Conservation (phyloP, 2,329 filamentous ascomycete species). For the Ceratocystis alfenasii region DNA sequence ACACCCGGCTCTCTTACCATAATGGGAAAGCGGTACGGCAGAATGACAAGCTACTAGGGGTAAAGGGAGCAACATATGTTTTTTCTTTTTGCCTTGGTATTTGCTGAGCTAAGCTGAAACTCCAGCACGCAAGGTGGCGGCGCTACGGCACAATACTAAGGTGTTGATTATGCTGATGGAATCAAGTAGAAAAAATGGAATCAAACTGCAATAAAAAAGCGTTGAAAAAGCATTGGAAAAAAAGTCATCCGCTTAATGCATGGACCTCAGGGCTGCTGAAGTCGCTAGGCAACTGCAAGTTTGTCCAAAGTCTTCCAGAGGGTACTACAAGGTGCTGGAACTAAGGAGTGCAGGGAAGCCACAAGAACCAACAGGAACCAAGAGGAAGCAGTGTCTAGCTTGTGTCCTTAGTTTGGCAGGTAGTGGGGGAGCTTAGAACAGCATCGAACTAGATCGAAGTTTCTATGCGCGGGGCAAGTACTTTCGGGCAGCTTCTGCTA, state of each 20-base stretch:
- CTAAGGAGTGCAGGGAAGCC: neutral
- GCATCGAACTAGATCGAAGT: slow-evolving; percentile 36
- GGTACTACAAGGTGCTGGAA: slow-evolving; percentile 2
- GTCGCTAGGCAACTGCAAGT: slow-evolving; percentile 5
- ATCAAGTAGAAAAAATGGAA: slow-evolving; percentile 8
- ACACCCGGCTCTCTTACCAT: slow-evolving; percentile 4
- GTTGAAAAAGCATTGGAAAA: neutral
- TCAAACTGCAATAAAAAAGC: neutral
- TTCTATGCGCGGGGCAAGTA: slow-evolving; percentile 21
- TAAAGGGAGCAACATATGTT: neutral
- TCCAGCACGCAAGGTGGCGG: neutral
- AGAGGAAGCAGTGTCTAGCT: neutral
- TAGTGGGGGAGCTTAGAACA: slow-evolving; percentile 30
- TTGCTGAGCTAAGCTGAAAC: neutral
- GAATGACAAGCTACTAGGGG: neutral
- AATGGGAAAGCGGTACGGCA: slow-evolving; percentile 8
- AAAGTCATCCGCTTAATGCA: neutral
- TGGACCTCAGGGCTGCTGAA: neutral
- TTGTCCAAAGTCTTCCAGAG: neutral
- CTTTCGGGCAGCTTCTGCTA: slow-evolving; percentile 21
- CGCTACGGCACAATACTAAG: neutral
- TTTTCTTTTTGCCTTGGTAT: neutral
- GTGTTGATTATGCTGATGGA: neutral
- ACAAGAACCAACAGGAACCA: neutral
- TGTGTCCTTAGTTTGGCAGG: slow-evolving; percentile 16